Evolutionary conservation across 2,329 filamentous ascomycete genomes (phyloP).

Genomic region (Sphaerulina populicola): DNA sequence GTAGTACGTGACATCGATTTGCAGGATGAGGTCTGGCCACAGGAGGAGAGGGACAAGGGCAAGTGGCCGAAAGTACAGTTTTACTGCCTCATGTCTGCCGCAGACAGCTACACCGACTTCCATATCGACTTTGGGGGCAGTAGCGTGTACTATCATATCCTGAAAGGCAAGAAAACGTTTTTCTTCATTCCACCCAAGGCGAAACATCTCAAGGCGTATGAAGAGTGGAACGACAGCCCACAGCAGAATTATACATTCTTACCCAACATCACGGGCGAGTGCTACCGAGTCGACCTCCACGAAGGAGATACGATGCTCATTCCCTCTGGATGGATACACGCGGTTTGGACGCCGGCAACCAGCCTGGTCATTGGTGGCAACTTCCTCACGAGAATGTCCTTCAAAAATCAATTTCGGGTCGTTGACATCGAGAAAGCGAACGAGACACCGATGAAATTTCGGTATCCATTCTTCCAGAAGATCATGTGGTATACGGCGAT

Average conservation of each 20-base stretch:
- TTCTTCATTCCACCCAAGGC: constrained; percentile 64
- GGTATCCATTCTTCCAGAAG: constrained; percentile 61
- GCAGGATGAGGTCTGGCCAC: constrained; percentile 49
- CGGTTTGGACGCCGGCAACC: constrained; percentile 62
- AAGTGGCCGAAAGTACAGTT: constrained; percentile 58
- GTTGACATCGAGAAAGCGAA: constrained; percentile 60
- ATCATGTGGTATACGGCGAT: constrained; percentile 61
- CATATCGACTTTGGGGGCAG: constrained; percentile 65
- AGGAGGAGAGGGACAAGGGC: constrained; percentile 45
- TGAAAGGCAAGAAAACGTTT: constrained; percentile 61
- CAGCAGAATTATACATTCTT: constrained; percentile 60
- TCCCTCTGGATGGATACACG: constrained; percentile 63
- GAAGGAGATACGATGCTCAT: constrained; percentile 64
- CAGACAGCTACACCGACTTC: constrained; percentile 63
- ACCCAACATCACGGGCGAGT: constrained; percentile 56
- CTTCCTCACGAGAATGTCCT: constrained; percentile 58
- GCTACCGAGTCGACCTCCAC: constrained; percentile 57
- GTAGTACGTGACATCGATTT: constrained; percentile 57
- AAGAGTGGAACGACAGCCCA: constrained; percentile 61
- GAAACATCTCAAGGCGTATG: constrained; percentile 60
- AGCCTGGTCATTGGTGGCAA: constrained; percentile 65
- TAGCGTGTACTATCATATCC: constrained; percentile 62
- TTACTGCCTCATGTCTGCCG: constrained; percentile 62
- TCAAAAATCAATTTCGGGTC: constrained; percentile 58
- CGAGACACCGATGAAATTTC: constrained; percentile 56